Base-by-base conservation (phyloP, 2,329 filamentous ascomycete species). In the Graphilbum fragrans region DNA sequence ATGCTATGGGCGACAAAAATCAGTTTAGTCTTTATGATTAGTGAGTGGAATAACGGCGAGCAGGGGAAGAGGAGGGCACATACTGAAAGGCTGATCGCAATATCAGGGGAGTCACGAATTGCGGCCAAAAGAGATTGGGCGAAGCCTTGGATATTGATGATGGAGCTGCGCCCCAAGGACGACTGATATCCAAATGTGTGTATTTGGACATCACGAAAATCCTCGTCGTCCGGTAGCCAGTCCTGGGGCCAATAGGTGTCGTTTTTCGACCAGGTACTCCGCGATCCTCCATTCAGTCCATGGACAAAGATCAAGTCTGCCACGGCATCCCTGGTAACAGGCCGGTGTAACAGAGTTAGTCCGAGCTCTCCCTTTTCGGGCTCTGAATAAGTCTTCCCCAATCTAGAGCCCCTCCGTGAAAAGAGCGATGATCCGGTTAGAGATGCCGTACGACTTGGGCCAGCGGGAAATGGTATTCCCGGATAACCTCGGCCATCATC, bases 1-100 rank as follows among this genome's bases (percentile, higher is more conserved):
- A 64, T 61, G 39, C 57, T 60, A 37, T 64, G 61, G 3, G 49
- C 59, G 17, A 63, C 49, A 12, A 64, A 52, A 10, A 64, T 50
- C 4, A 61, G 32, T 2, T 23, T 47, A 1, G 47, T 19, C 52
- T 55, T 18, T 23, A 4, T 7, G 9, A 14, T 21, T 11, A 17
- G 35, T 18, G 1, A 2, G 22, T 45, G 19, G 37, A 21, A 14
- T 25, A 12, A 31, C 5, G 18, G 35, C 18, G 17, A 23, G 35
- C 17, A 2, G 23, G 18, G n/a, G 16, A 10, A 31, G 17, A 41
- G 16, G 6, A 2, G 27, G 8, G 10, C 27, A 17, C 21, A 38
- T 4, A 41, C 50, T 35, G 42, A 55, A 51, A 14, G 33, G 42
- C 23, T 43, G 6, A 35, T 41, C 1, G 35, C 43, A 9, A 57